These are phyloP conservation scores for Dysphania ambrosioides DNA, from an alignment of 148 eudicot species.

Conservation along the genomic window DNA sequence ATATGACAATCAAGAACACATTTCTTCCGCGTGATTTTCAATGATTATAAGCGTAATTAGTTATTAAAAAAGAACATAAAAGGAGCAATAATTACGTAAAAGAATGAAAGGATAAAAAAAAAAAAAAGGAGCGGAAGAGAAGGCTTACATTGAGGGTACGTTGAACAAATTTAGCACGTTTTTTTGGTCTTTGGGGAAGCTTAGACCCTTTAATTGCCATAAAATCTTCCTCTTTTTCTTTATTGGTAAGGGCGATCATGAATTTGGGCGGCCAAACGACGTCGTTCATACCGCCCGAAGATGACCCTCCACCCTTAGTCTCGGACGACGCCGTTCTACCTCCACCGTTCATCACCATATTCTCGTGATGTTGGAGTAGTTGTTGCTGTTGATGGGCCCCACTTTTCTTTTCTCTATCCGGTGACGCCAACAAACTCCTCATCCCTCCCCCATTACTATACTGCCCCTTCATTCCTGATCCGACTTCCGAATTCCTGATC, in stretches of 20 bases:
- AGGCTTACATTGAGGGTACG: slow-evolving; percentile 81
- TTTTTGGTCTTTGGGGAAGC: slow-evolving; percentile 89
- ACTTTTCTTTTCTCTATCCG: slow-evolving; percentile 56
- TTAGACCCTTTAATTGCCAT: slow-evolving; percentile 84
- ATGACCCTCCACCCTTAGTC: slow-evolving; percentile 64
- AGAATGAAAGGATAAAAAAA: too few species aligned
- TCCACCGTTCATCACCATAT: not conserved
- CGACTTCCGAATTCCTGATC: slow-evolving; percentile 60
- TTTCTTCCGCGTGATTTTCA: too few species aligned
- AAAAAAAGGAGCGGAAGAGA: slow-evolving; percentile 1
- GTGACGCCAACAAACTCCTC: slow-evolving; percentile 38
- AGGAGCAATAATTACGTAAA: too few species aligned
- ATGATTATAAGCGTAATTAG: too few species aligned
- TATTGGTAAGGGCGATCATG: slow-evolving; percentile 57
- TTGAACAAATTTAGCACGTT: slow-evolving; percentile 83
- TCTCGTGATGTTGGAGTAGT: too few species aligned
- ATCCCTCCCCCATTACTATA: slow-evolving; percentile 23
- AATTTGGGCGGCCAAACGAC: slow-evolving; percentile 68
- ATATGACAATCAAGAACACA: too few species aligned
- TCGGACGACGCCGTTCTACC: slow-evolving; percentile 53
- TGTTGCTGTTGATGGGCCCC: not conserved
- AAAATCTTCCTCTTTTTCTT: slow-evolving; percentile 94
- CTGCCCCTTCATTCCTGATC: slow-evolving; percentile 61
- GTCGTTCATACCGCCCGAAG: slow-evolving; percentile 53
- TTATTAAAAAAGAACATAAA: too few species aligned